Base-by-base conservation (phyloP, 2,329 filamentous ascomycete genomes). In the Alternaria longipes region DNA sequence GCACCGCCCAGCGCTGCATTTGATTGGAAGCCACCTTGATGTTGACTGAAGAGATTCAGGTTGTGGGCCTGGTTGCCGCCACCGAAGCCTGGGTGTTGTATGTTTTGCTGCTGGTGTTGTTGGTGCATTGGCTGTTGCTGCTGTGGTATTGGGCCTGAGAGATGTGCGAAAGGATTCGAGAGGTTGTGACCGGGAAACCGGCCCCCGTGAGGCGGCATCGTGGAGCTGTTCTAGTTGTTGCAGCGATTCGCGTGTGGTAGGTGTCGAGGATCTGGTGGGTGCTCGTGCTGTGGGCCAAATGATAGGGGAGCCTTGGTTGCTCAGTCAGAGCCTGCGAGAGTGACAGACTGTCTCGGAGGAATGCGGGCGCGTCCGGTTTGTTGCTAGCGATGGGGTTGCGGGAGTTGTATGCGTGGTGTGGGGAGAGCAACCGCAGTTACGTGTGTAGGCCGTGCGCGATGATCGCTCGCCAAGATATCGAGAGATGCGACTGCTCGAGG, bases 1-100 rank as follows among this genome's bases (percentile, higher is more conserved):
- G 84, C 68, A 84, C 86, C 65, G 81, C 86, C 57, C 81, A 86
- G 61, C 80, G 54, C 85, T 83, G 82, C 59, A 84, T 86, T 64
- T 84, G 86, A 51, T 71, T 81, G 68, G 74, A 81, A 78, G 73
- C 78, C 65, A 76, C 65, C 69, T 55, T 76, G 74, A 50, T 70
- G 69, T 54, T 78, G 76, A 38, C 75, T 71, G 65, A 80, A 79
- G 66, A 91, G 85, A 73, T 87, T 86, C 52, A 87, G 84, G 76
- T 90, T 91, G 62, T 89, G 86, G 70, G 86, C 89, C 89, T 74
- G 76, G 60, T 72, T 78, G 54, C 62, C 74, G 58, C 66, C 72
- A 55, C 73, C 87, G 78, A 95, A 96, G 58, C 85, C 86, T 52
- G 91, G 88, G 76, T 91, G 91, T 61, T 85, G 84, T 58, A 94